Evolutionary conservation across 345 rosid genomes (phyloP), one percentile per base, ranked within the genome.

Genomic region (Gossypium bickii): DNA sequence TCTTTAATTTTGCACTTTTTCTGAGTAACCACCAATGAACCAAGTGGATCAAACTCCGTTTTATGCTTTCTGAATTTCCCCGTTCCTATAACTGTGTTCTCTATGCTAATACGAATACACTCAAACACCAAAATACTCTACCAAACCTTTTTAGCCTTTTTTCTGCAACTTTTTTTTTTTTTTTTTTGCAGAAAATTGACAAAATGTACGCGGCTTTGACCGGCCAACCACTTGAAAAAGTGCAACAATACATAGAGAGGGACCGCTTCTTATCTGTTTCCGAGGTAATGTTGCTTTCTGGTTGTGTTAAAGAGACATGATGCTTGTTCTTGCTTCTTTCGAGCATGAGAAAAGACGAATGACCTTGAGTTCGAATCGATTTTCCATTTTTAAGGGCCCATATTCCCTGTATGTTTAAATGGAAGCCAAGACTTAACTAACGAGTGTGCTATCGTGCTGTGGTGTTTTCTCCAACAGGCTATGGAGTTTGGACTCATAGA

Each of bases 401-500:
- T 29, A 34, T 9, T 8, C 11, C n/a, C 12, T 29, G 4, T 62
- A 4, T 15, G 12, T 8, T 16, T 11, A 41, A 38, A 18, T 25
- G 17, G 53, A 52, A 15, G 44, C 27, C 9, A 67, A 48, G 47
- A 70, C 38, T 34, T 56, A 34, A 56, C 27, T 56, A 53, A 56
- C 27, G 1, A 12, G 12, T 56, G 27, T 56, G 4, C 25, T 18
- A 55, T 56, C 18, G 5, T 51, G 5, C 4, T 15, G n/a, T 51
- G 56, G 7, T 51, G n/a, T 51, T 3, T 5, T 51, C 60, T 52
- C 7, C 4, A n/a, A 84, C 88, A 94, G 97, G 94, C 97, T 18
- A 85, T 94, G 90, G 97, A 94, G 74, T 92, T 89, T 27, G 97
- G 97, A 25, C 89, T 92, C 55, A 84, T 94, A 2, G 98, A 94